Evolutionary conservation across 768 basidiomycete genomes (phyloP).

Genomic region (Phallus indusiatus): DNA sequence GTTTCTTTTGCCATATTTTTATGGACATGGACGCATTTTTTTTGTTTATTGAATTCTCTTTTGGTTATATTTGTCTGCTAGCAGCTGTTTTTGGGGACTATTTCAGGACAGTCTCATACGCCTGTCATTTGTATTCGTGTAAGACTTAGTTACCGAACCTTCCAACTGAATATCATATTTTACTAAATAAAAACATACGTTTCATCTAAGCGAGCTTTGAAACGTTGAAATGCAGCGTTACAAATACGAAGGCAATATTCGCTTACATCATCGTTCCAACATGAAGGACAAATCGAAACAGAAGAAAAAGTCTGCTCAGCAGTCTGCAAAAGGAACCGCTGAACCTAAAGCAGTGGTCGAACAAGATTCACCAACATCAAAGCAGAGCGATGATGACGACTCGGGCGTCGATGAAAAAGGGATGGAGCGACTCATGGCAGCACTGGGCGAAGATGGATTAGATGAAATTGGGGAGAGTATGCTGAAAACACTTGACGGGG

Average conservation of each 20-base stretch:
- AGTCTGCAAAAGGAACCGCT: neutral
- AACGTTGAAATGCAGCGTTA: no score
- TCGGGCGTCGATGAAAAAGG: constrained; percentile 48
- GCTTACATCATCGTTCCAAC: neutral
- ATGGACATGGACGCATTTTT: neutral
- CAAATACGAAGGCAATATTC: no score
- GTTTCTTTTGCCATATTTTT: neutral
- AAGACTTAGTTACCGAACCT: no score
- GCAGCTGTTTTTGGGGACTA: neutral
- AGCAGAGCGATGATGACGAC: constrained; percentile 21
- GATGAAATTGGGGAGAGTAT: constrained; percentile 57
- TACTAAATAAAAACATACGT: no score
- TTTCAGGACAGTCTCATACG: neutral
- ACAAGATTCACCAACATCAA: neutral
- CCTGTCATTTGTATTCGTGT: neutral
- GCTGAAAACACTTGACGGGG: constrained; percentile 31
- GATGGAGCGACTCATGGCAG: constrained; percentile 45
- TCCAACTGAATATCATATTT: no score
- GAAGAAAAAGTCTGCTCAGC: neutral
- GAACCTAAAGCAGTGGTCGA: neutral
- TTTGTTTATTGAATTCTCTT: neutral
- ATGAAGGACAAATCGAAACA: neutral
- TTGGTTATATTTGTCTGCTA: neutral
- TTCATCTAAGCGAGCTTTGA: no score
- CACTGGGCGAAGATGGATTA: constrained; percentile 54